Conservation (phyloP, 495 filamentous ascomycete genomes). For the Staphylotrichum longicolle region DNA sequence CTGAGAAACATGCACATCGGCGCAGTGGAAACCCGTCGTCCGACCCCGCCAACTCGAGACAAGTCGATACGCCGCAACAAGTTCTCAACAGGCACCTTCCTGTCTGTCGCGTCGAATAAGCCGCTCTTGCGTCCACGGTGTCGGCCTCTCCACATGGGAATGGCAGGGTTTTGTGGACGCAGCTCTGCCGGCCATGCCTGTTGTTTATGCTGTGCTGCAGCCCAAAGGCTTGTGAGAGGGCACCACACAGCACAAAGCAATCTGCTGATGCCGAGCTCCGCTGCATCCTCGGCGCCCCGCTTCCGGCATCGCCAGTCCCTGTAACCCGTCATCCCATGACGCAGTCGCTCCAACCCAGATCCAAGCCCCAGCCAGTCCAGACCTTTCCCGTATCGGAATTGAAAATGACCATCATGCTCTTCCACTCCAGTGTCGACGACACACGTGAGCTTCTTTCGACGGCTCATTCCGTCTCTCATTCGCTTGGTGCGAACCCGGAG, state of each 20-base stretch:
- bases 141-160: too few relatives aligned
- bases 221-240: too few relatives aligned
- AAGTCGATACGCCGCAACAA: background rate
- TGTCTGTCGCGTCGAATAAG: background rate
- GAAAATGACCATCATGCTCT: constrained; percentile 3
- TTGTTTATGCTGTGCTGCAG: too few relatives aligned
- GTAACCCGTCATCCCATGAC: constrained; percentile 6
- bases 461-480: background rate
- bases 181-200: too few relatives aligned
- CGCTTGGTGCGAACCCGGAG: background rate
- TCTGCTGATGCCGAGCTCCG: background rate
- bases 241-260: background rate
- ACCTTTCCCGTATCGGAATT: constrained; percentile 11
- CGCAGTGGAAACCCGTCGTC: background rate
- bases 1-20: background rate
- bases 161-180: too few relatives aligned
- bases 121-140: too few relatives aligned
- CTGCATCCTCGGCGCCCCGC: constrained; percentile 3
- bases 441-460: constrained; percentile 4
- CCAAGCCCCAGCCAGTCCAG: background rate
- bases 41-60: constrained; percentile 8
- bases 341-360: constrained; percentile 1
- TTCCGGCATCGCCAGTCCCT: background rate
- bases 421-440: background rate
- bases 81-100: background rate